Conservation (phyloP, 2,329 filamentous ascomycete genomes). For the Fusarium sp. region DNA sequence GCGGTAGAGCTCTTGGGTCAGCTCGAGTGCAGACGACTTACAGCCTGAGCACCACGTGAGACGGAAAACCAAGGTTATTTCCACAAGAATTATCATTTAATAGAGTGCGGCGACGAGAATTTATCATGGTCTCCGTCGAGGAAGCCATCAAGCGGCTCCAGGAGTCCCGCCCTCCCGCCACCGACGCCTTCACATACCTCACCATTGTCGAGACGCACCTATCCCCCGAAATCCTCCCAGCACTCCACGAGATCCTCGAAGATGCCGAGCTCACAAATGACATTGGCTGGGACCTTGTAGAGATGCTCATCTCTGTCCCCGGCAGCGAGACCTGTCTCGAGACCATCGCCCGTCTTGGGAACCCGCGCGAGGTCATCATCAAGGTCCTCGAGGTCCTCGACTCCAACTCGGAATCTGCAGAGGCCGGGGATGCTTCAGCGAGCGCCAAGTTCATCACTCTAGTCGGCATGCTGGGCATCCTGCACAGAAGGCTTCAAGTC, state of each 20-base stretch:
- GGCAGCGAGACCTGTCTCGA: constrained; percentile 78
- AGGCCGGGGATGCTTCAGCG: constrained; percentile 51
- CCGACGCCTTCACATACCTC: constrained; percentile 80
- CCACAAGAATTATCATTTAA: neutral
- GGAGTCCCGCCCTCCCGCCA: constrained; percentile 63
- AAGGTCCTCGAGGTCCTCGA: constrained; percentile 82
- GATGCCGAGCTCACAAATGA: constrained; percentile 77
- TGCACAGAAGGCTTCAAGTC: constrained; percentile 81
- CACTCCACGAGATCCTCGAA: constrained; percentile 76
- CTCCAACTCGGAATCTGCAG: constrained; percentile 55
- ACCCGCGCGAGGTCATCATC: constrained; percentile 84
- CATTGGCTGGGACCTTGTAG: constrained; percentile 87
- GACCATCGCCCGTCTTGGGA: constrained; percentile 81
- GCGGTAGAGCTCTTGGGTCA: constrained; percentile 1
- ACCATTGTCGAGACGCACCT: constrained; percentile 82
- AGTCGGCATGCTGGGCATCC: constrained; percentile 76
- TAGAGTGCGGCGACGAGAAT: neutral
- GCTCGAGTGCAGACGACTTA: constrained; percentile 10
- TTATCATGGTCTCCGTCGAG: constrained; percentile 50
- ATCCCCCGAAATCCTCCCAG: constrained; percentile 73
- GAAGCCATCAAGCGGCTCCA: constrained; percentile 59
- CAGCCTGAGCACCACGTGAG: constrained; percentile 1
- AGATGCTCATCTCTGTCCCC: constrained; percentile 76
- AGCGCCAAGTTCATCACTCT: constrained; percentile 73
- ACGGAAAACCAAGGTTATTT: neutral